These are phyloP conservation scores for Termitomyces sp. DNA, from an alignment of 768 basidiomycete genomes.

Conservation along the genomic window DNA sequence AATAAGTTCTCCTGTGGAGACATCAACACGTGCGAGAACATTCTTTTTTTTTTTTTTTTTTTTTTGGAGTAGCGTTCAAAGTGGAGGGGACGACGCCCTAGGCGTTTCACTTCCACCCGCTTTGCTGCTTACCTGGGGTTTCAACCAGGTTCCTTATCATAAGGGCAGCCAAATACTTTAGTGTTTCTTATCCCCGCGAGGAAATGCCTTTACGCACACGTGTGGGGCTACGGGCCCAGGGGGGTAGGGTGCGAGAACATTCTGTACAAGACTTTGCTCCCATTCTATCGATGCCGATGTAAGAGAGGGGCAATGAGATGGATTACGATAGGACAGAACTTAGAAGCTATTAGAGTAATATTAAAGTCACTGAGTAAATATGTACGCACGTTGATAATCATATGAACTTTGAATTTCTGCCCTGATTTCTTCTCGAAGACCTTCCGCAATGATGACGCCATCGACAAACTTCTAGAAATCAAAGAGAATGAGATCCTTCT, in stretches of 20 bases:
- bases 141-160: too few species aligned
- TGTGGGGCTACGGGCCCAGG: too few species aligned
- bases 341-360: neutral
- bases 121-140: too few species aligned
- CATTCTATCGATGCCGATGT: constrained; percentile 41
- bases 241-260: too few species aligned
- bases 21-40: constrained; percentile 41
- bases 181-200: too few species aligned
- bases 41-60: too few species aligned
- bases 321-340: constrained; percentile 34
- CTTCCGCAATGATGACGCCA: constrained; percentile 25
- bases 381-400: constrained; percentile 36
- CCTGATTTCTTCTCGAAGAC: constrained; percentile 26
- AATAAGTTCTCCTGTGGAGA: constrained; percentile 31
- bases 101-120: too few species aligned
- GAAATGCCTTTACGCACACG: too few species aligned
- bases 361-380: neutral
- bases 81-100: too few species aligned
- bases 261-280: constrained; percentile 57
- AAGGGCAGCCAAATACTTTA: too few species aligned
- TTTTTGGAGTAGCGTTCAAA: too few species aligned
- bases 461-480: constrained; percentile 28
- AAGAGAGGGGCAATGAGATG: constrained; percentile 36
- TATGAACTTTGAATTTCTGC: constrained; percentile 39
- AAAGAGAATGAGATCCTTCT: neutral